Conservation (phyloP, 306 rosid genomes). For the Prunus mira region DNA sequence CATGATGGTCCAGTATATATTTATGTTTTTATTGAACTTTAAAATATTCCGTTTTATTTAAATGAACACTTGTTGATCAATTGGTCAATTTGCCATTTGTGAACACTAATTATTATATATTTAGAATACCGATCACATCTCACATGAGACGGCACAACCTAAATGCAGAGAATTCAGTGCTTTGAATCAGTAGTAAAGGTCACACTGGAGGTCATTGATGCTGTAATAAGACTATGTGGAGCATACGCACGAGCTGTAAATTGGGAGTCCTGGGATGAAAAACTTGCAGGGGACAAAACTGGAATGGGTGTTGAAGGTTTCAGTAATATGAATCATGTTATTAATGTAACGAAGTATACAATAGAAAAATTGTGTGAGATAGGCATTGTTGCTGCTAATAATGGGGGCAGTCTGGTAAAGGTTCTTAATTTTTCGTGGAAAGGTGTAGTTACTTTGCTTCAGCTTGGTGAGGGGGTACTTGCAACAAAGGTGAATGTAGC, state of each 20-base stretch:
- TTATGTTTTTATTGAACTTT: not conserved
- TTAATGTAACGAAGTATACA: conserved; percentile 49
- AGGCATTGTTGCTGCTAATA: conserved; percentile 78
- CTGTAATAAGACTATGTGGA: conserved; percentile 59
- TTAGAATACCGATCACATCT: conserved; percentile 1
- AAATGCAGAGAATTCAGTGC: conserved; percentile 55
- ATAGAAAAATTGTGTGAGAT: conserved; percentile 64
- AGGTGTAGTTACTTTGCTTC: conserved; percentile 89
- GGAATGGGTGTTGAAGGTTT: conserved; percentile 32
- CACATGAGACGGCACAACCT: conserved; percentile 6
- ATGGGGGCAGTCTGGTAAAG: conserved; percentile 74
- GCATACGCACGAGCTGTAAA: conserved; percentile 42
- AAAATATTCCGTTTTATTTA: not conserved
- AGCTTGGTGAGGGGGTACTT: conserved; percentile 51
- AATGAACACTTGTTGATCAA: not conserved
- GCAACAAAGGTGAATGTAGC: conserved; percentile 45
- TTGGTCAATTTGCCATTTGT: not conserved
- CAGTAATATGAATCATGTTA: conserved; percentile 40
- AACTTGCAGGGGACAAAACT: conserved; percentile 23
- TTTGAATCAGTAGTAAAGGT: conserved; percentile 59
- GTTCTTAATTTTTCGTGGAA: conserved; percentile 88
- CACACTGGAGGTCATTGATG: conserved; percentile 51
- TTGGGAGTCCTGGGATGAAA: conserved; percentile 43
- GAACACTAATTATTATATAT: not conserved
- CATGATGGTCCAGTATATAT: not conserved